These are phyloP conservation scores for Penstemon eatonii DNA, from an alignment of 257 asterid species.

Conservation along the genomic window DNA sequence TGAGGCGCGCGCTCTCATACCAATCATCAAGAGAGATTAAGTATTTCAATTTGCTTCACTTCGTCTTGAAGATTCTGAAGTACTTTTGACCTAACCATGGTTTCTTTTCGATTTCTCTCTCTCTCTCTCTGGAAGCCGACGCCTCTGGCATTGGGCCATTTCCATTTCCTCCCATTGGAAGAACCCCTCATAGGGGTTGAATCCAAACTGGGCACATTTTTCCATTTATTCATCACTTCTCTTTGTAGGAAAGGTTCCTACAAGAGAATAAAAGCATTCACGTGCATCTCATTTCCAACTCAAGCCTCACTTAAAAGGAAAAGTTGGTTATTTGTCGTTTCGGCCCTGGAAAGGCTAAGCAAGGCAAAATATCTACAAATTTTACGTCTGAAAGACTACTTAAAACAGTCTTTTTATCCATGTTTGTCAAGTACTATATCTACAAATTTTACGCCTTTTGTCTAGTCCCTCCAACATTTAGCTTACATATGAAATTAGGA, in stretches of 20 bases:
- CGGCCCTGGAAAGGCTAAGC: slow-evolving; percentile 27
- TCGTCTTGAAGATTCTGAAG: slow-evolving; percentile 30
- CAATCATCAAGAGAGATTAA: slow-evolving; percentile 38
- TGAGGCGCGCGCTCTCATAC: slow-evolving; percentile 45
- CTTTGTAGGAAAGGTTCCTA: slow-evolving; percentile 77
- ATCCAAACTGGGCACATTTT: slow-evolving; percentile 26
- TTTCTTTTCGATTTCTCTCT: slow-evolving; percentile 42
- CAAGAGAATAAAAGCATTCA: slow-evolving; percentile 55
- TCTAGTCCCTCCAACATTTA: slow-evolving; percentile 31
- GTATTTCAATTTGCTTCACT: slow-evolving; percentile 28
- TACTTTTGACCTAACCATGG: slow-evolving; percentile 93
- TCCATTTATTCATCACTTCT: slow-evolving; percentile 35
- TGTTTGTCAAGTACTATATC: slow-evolving; percentile 33
- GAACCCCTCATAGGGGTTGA: slow-evolving; percentile 66
- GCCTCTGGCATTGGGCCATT: slow-evolving; percentile 41
- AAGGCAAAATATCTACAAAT: slow-evolving; percentile 6
- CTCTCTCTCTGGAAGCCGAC: slow-evolving; percentile 37
- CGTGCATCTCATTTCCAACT: slow-evolving; percentile 49
- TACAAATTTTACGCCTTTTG: slow-evolving; percentile 28
- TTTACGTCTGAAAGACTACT: slow-evolving; percentile 18
- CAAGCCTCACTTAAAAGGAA: slow-evolving; percentile 38
- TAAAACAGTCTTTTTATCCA: slow-evolving; percentile 20
- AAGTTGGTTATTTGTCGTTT: slow-evolving; percentile 36
- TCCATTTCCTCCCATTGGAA: slow-evolving; percentile 38
- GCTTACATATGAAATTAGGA: slow-evolving; percentile 31